Base-by-base conservation (phyloP, 2,329 filamentous ascomycete genomes). In the Dendryphion nanum region DNA sequence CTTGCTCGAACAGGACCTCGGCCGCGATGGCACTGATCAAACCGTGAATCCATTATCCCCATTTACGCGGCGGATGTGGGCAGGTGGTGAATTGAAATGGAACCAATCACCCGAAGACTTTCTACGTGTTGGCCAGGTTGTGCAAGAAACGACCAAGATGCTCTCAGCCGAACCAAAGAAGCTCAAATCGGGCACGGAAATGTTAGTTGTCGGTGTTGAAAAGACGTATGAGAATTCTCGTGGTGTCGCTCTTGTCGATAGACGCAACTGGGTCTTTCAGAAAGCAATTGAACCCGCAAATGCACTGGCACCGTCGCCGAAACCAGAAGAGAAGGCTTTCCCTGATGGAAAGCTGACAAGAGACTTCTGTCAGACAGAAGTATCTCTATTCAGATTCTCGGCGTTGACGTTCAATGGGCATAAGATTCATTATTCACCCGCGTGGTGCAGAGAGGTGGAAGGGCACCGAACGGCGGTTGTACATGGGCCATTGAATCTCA, bases 401-500 rank as follows among this genome's bases (percentile, higher is more conserved):
- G 90, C 90, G 5, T 76, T 98, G 31, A 91, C 87, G 2, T 93
- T 89, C 72, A 98, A 98, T 66, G 89, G 88, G 1, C 93, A 98
- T 64, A 76, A 79, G 17, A 97, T 98, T 52, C 93, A 98, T 66
- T 76, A 94, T 16, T 85, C 95, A 58, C 78, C 76, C 1, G 61
- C 75, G 34, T 95, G 87, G 69, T 84, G 83, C 40, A 75, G 76
- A 18, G 68, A 78, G 8, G 71, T 82, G 4, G 93, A 97, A 64
- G 86, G 86, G 4, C 83, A 94, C 62, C 75, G 76, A 3, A 77
- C 82, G 44, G 72, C 88, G 18, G 76, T 98, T 6, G 86, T 97
- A 37, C 93, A 97, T 57, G 93, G 93, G 0, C 91, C 93, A 1
- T 70, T 98, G 38, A 82, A 82, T 2, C 74, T 95, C 26, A 83